These are phyloP conservation scores for Aureobasidium sp. DNA, from an alignment of 2,329 filamentous ascomycete species.

Conservation along the genomic window DNA sequence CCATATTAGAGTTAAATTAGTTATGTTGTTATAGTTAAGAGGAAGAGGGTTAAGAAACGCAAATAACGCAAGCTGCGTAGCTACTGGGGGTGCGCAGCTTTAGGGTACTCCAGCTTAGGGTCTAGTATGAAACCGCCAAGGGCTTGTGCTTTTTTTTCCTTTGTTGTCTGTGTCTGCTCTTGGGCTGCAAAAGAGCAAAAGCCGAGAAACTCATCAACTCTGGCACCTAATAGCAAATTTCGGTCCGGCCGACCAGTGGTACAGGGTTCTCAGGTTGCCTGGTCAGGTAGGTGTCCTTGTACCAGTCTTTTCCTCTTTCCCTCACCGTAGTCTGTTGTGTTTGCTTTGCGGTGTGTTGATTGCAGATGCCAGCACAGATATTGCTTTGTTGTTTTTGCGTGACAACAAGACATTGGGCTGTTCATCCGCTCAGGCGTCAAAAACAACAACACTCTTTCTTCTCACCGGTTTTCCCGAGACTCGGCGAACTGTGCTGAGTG, in stretches of 20 bases:
- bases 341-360: background rate
- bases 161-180: background rate
- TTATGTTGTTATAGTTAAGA: no score
- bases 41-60: background rate
- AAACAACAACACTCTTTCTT: background rate
- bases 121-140: slow-evolving; percentile 13
- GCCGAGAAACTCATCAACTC: background rate
- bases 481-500: background rate
- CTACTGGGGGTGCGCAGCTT: background rate
- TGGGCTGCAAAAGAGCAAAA: background rate
- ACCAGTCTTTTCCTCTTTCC: background rate
- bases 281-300: background rate
- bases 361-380: background rate
- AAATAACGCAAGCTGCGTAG: background rate
- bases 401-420: background rate
- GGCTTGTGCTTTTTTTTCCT: background rate
- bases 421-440: background rate
- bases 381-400: background rate
- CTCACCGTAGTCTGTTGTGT: background rate
- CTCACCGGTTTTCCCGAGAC: background rate
- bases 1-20: no score
- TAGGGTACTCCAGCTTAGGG: background rate
- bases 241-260: background rate
- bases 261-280: background rate
- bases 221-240: background rate